Base-by-base conservation (phyloP, 805 yeast genomes). In the Zygosaccharomyces rouxii region DNA sequence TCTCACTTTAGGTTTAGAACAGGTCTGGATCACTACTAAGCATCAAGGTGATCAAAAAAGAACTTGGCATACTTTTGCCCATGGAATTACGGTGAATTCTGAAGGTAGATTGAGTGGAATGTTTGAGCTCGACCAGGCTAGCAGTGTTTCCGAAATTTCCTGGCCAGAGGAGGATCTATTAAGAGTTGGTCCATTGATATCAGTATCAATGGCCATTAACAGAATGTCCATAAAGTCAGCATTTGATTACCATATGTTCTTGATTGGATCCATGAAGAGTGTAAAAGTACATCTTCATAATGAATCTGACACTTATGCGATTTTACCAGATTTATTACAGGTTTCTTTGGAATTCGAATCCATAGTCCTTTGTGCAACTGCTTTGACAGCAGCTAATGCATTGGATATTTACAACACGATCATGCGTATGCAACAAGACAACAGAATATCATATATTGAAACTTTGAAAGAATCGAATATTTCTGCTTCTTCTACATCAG, bases 191-290 rank as follows among this genome's bases (percentile, higher is more conserved):
- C 97, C 98, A 0, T 64, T 86, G 49, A 83, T 92, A 2, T 74
- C 81, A 19, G 61, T 85, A 2, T 73, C 84, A 0, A 71, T 80
- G 3, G 81, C 84, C 0, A 62, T 89, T 28, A 80, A 71, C 1
- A 68, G 73, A 3, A 56, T 87, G 18, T 80, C 81, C 23, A 57
- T 78, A 2, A 85, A 84, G 58, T 69, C 83, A 4, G 81, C 89
- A 0, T 81, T 92, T 57, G 98, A 94, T 62, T 89, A 81, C 63
- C 97, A 92, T 61, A 79, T 87, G 14, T 89, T 94, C 63, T 76
- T 87, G 29, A 77, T 92, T 40, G 78, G 81, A 2, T 73, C 74
- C 13, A 63, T 84, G 18, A 66, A 71, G 5, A 68, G 70, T 1
- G 68, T 80, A 22, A 68, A 74, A 10, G 66, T 84, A 13, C 80